Evolutionary conservation across 2,329 filamentous ascomycete species (phyloP).

Genomic region (Fonsecaea pugnacius): DNA sequence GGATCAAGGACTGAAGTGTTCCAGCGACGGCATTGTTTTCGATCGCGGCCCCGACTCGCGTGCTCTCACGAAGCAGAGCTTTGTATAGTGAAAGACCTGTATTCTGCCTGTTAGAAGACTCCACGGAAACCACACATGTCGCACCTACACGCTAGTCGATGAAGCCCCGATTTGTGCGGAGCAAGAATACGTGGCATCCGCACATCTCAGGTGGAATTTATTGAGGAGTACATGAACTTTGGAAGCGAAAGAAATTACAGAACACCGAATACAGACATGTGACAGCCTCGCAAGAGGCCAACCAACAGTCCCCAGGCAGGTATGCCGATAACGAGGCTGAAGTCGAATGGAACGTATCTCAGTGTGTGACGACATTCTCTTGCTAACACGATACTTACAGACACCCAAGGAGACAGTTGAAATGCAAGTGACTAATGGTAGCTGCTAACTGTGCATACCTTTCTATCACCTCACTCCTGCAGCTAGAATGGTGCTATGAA

Average conservation of each 20-base stretch:
- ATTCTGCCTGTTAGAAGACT: not conserved
- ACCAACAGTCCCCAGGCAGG: not conserved
- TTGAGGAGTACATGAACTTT: not conserved
- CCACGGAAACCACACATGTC: not conserved
- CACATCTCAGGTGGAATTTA: conserved; percentile 26
- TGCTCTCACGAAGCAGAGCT: conserved; percentile 51
- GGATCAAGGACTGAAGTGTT: conserved; percentile 41
- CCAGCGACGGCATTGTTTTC: conserved; percentile 29
- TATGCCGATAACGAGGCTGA: conserved; percentile 1
- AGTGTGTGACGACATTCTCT: not conserved
- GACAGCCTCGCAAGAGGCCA: conserved; percentile 1
- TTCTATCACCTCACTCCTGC: conserved; percentile 2
- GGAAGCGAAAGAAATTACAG: not conserved
- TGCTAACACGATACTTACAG: not conserved
- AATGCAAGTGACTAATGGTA: not conserved
- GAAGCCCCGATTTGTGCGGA: conserved; percentile 44
- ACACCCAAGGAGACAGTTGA: not conserved
- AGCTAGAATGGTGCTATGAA: conserved; percentile 28
- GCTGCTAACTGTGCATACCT: not conserved
- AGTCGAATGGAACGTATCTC: not conserved
- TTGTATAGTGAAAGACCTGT: conserved; percentile 52
- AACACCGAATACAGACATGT: not conserved
- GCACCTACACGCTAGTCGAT: conserved; percentile 52
- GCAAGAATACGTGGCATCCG: conserved; percentile 46
- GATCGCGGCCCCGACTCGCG: conserved; percentile 38